Evolutionary conservation across 2,329 filamentous ascomycete species (phyloP), one percentile per base, ranked within the genome.

Genomic region (Penicillium janthinellum): DNA sequence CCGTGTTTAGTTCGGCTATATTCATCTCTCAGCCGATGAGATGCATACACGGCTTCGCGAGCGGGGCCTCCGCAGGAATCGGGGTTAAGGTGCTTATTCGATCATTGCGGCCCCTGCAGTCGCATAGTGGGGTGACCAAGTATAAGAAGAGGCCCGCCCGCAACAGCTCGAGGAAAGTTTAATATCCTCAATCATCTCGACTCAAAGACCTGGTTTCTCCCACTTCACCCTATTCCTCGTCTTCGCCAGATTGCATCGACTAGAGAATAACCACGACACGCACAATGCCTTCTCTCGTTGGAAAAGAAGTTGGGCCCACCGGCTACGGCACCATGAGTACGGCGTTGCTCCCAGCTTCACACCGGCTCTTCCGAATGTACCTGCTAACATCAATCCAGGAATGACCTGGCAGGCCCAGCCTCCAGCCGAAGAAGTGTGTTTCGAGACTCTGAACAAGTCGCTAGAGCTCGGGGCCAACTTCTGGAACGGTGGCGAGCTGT

Each of bases 401-500:
- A 68, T 77, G 66, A 77, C 75, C 4, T 77, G 74, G 74, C 63
- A 64, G 7, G 50, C 66, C 0, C 25, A 67, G 17, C 70, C 65
- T 15, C 73, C 74, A n/a, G 49, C 70, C 2, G 60, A 69, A 6
- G 69, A 70, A 20, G 67, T 71, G 45, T 72, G 68, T 56, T 81
- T 87, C 62, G 81, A 81, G 45, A 82, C 84, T 11, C 79, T 90
- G 74, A 82, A 83, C 64, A 79, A 83, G 17, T 78, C 86, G 5
- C 71, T 87, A 25, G 73, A 75, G 25, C 67, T 74, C 1, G 79
- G 80, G 35, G 75, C 78, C 54, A 80, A 80, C 60, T 77, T 82
- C 67, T 89, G 86, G 86, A 89, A 88, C 66, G 86, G 79, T 39
- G 87, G 81, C 62, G 86, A 89, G 69, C 83, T 89, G 69, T 90